Evolutionary conservation across 2,329 filamentous ascomycete genomes (phyloP), one percentile per base, ranked within the genome.

Genomic region (Acrodontium crateriforme): DNA sequence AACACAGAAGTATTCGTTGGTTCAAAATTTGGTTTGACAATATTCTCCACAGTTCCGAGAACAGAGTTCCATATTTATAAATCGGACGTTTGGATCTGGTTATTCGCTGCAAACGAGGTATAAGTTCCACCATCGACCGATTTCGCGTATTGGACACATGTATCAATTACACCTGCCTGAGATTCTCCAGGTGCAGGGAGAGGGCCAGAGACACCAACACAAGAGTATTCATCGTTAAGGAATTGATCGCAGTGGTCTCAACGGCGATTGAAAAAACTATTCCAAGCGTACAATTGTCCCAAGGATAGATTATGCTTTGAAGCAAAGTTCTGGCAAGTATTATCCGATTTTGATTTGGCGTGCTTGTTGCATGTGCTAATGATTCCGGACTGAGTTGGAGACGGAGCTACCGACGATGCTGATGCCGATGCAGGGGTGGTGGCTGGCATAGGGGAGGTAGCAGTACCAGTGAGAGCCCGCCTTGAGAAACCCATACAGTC

Each of bases 241-340:
- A n/a, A n/a, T n/a, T n/a, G n/a, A n/a, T n/a, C n/a, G n/a, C n/a
- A n/a, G n/a, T n/a, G n/a, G n/a, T n/a, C n/a, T n/a, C n/a, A n/a
- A n/a, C n/a, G n/a, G n/a, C n/a, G n/a, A n/a, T 34, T 34, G 9
- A 39, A 27, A 20, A 35, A 18, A 9, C 28, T 27, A 24, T 39
- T 39, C 30, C 34, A 39, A 14, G 28, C 22, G 16, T 37, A 39
- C 7, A 39, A 27, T 23, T 40, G 32, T 5, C 24, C 22, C 3
- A 23, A 6, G 11, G 31, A 32, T 13, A 38, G 29, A 10, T 12
- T 12, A 10, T 23, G 22, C 12, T 28, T 25, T 1, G 9, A 9
- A 7, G 35, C 32, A 24, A 40, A 40, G 6, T 22, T 16, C n/a
- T 25, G 25, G 28, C 37, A 40, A 13, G 22, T 28, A 15, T 27